Percentiles rank a stretch among this genome's conserved stretches.
Evolutionary conservation across 78 protist species (phyloP).

Genomic region (Cavenderia fasciculata): DNA sequence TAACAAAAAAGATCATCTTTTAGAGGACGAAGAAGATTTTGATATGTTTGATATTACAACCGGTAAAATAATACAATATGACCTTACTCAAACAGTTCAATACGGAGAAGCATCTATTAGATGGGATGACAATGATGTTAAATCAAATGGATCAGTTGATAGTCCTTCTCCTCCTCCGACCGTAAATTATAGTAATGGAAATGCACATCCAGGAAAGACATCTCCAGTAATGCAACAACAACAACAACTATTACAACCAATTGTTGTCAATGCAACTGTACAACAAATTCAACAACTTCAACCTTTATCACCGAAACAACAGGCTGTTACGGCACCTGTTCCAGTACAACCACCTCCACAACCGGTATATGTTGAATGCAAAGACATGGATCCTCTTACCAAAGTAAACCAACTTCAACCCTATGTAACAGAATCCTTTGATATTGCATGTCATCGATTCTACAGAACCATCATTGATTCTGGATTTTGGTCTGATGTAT

Average conservation of each 20-base stretch:
- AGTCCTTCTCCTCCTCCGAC: no score
- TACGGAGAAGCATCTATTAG: constrained; percentile 33
- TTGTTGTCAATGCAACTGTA: no score
- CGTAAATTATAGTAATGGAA: not conserved
- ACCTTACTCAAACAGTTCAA: no score
- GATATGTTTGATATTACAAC: no score
- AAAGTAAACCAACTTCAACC: constrained; percentile 18
- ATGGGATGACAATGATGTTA: constrained; percentile 20
- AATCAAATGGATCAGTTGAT: no score
- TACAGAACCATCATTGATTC: constrained; percentile 45
- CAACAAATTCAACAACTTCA: not conserved
- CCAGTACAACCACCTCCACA: not conserved
- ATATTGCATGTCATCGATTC: constrained; percentile 18
- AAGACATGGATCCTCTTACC: constrained; percentile 37
- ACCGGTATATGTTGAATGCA: constrained; percentile 41
- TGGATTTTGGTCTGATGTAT: constrained; percentile 39
- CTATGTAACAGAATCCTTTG: constrained; percentile 42
- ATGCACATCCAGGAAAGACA: not conserved
- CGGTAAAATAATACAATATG: no score
- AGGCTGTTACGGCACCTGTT: not conserved
- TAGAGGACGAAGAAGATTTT: no score
- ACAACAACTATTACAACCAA: not conserved
- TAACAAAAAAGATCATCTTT: no score
- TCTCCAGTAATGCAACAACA: not conserved
- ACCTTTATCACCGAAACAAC: not conserved